These are phyloP conservation scores for Noccaea caerulescens DNA, from an alignment of 345 rosid genomes.

Conservation along the genomic window DNA sequence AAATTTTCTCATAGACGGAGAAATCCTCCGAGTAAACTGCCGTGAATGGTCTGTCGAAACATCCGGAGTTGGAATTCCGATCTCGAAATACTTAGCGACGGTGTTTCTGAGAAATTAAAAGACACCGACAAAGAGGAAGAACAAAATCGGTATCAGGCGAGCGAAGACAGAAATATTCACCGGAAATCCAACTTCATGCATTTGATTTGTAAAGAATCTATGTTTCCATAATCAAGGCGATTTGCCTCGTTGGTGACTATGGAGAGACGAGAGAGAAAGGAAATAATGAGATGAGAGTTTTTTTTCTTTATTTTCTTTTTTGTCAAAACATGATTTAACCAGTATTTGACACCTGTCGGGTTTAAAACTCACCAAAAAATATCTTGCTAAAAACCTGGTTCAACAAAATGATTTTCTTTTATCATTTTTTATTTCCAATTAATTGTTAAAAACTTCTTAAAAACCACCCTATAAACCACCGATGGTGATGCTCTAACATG, in stretches of 20 bases:
- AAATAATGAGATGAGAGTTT: too few species aligned
- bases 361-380: too few species aligned
- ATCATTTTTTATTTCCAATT: too few species aligned
- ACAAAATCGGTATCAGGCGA: slow-evolving; percentile 58
- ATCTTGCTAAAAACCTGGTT: too few species aligned
- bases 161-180: slow-evolving; percentile 83
- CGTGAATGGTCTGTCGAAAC: slow-evolving; percentile 51
- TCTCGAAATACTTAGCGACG: slow-evolving; percentile 79
- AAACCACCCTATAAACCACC: too few species aligned
- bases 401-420: too few species aligned
- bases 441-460: too few species aligned
- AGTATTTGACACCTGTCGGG: too few species aligned
- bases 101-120: slow-evolving; percentile 66
- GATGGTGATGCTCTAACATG: neutral
- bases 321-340: too few species aligned
- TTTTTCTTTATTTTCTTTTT: too few species aligned
- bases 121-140: slow-evolving; percentile 60
- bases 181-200: slow-evolving; percentile 72
- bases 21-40: slow-evolving; percentile 27
- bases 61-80: slow-evolving; percentile 68
- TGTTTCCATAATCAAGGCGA: slow-evolving; percentile 25
- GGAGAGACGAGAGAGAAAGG: too few species aligned
- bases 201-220: slow-evolving; percentile 45
- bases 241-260: too few species aligned
- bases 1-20: slow-evolving; percentile 30